Base-by-base conservation (phyloP, 2,329 filamentous ascomycete genomes). In the Camillea tinctor region DNA sequence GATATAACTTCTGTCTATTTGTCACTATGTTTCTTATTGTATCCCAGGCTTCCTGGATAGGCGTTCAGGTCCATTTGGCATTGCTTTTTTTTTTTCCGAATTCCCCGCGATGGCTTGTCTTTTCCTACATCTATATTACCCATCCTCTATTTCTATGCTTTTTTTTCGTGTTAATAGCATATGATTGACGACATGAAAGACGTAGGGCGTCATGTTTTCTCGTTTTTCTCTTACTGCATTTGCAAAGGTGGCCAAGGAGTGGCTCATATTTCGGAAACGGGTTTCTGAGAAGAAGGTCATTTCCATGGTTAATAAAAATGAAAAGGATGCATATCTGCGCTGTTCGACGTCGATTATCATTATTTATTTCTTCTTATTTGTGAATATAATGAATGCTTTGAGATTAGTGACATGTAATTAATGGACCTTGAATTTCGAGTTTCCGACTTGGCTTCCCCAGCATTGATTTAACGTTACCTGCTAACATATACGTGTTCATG, bases 181-280 rank as follows among this genome's bases (percentile, higher is more conserved):
- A 21, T 52, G 56, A 36, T 54, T 26, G 62, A 63, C 55, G 59
- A 63, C 57, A 66, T 56, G 60, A 64, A 57, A 51, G 58, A 61
- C 58, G 60, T 24, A 52, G 56, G 20, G 26, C 20, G 19, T 48
- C 30, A 23, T 52, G 57, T 59, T 51, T 36, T 55, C 24, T 22
- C 2, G 52, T 58, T 55, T 23, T 52, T 52, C 6, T 52, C 22
- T 23, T 52, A 17, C 44, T 49, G 44, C 44, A 49, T 49, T 19
- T 49, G 44, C 9, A 49, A 49, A 21, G 13, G 44, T n/a, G 44
- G 3, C 13, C 17, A 49, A 49, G 20, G 13, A 21, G 44, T 30
- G 26, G 26, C 26, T 9, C 26, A 30, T 30, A 30, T 30, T 30
- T 30, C 26, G 26, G 26, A 49, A 49, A 49, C 11, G 19, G 44